These are phyloP conservation scores for Fonsecaea pugnacius DNA, from an alignment of 2,329 filamentous ascomycete genomes.

Conservation along the genomic window DNA sequence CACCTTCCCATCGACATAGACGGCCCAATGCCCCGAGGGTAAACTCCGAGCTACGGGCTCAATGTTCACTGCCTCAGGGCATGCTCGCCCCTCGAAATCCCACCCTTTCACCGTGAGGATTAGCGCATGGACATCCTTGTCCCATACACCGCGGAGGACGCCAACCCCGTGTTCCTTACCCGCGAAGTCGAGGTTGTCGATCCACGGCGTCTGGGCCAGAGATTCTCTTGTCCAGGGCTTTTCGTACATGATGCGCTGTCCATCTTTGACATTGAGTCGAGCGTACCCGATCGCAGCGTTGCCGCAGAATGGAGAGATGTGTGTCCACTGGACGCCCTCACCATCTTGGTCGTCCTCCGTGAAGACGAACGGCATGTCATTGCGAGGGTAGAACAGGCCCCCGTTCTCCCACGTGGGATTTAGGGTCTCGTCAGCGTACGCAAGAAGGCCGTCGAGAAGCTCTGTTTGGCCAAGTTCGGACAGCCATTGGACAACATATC, in stretches of 20 bases:
- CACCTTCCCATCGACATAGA: slow-evolving; percentile 24
- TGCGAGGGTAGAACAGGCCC: slow-evolving; percentile 31
- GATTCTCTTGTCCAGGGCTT: slow-evolving; percentile 25
- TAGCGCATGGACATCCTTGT: slow-evolving; percentile 17
- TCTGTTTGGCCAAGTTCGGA: slow-evolving; percentile 36
- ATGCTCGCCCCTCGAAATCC: slow-evolving; percentile 20
- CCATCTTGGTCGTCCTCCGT: slow-evolving; percentile 15
- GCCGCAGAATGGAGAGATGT: slow-evolving; percentile 28
- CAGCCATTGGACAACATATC: slow-evolving; percentile 42
- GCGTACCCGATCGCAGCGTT: slow-evolving; percentile 31
- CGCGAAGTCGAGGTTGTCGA: slow-evolving; percentile 25
- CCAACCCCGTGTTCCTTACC: slow-evolving; percentile 19
- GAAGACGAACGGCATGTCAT: slow-evolving; percentile 33
- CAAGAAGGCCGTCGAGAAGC: slow-evolving; percentile 24
- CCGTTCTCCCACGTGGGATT: slow-evolving; percentile 30
- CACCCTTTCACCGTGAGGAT: slow-evolving; percentile 28
- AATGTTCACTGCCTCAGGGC: slow-evolving; percentile 16
- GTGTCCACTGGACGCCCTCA: slow-evolving; percentile 21
- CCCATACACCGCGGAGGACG: slow-evolving; percentile 30
- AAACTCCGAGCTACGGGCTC: slow-evolving; percentile 16
- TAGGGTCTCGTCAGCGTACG: slow-evolving; percentile 25
- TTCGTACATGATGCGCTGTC: slow-evolving; percentile 31
- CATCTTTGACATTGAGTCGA: slow-evolving; percentile 29
- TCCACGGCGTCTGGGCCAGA: slow-evolving; percentile 21
- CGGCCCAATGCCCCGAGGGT: slow-evolving; percentile 15